Evolutionary conservation across 106 monocot species (phyloP).

Genomic region (Platanthera guangdongensis): DNA sequence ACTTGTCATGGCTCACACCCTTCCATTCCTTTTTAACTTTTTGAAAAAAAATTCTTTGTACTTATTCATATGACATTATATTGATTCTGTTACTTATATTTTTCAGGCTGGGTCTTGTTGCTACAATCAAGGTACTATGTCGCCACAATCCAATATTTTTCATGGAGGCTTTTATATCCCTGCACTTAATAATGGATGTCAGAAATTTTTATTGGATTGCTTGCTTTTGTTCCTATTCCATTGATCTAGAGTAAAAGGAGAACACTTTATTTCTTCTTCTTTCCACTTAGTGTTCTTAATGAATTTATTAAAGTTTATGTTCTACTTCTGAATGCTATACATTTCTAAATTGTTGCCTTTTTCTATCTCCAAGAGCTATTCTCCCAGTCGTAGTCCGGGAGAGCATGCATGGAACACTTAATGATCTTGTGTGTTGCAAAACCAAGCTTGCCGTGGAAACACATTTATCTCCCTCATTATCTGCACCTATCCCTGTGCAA

Average conservation of each 20-base stretch:
- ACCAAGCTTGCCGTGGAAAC: neutral
- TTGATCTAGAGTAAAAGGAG: neutral
- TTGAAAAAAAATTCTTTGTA: neutral
- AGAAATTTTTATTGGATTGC: neutral
- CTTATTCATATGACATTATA: neutral
- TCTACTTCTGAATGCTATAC: neutral
- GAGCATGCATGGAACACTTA: neutral
- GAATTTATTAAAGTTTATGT: neutral
- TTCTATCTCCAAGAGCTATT: too few relatives aligned
- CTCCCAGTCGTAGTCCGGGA: neutral
- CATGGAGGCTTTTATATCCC: neutral
- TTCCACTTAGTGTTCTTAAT: neutral
- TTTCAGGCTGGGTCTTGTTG: constrained; percentile 13
- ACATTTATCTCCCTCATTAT: neutral
- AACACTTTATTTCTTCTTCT: neutral
- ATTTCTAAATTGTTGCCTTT: neutral
- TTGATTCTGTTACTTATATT: neutral
- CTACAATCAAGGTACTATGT: constrained; percentile 11
- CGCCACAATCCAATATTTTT: neutral
- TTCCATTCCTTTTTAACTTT: neutral
- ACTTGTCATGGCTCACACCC: neutral
- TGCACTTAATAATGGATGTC: too few relatives aligned
- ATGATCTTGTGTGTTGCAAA: neutral
- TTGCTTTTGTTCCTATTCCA: neutral
- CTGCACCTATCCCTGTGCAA: neutral